A percentile compares a stretch with the other conserved stretches of the same genome.
Evolutionary conservation across 1,284 basidiomycete species (phyloP).

Genomic region (Rugosomyces carneus): DNA sequence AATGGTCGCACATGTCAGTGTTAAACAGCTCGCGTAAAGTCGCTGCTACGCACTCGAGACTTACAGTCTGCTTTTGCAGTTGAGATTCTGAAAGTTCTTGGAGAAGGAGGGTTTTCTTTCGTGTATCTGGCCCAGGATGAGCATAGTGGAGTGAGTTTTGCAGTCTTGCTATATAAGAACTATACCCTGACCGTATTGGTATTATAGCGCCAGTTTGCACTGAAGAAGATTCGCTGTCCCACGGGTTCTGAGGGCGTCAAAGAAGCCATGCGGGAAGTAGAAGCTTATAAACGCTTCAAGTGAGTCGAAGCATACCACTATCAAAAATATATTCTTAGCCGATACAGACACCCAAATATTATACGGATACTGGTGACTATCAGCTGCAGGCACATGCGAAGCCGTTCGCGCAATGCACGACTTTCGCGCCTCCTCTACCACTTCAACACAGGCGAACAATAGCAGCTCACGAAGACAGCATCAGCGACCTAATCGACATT

Average conservation of each 20-base stretch:
- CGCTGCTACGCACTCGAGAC: not conserved
- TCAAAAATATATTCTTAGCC: not conserved
- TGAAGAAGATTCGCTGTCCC: constrained; percentile 91
- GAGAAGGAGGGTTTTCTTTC: constrained; percentile 94
- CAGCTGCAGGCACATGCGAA: constrained; percentile 70
- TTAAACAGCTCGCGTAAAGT: not conserved
- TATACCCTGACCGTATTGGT: constrained; percentile 5
- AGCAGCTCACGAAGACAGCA: constrained; percentile 18
- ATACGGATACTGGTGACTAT: constrained; percentile 70
- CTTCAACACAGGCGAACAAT: constrained; percentile 25
- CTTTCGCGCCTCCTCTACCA: constrained; percentile 48
- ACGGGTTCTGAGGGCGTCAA: constrained; percentile 77
- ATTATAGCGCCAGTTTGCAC: constrained; percentile 74
- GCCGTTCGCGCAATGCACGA: constrained; percentile 93
- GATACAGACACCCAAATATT: constrained; percentile 75
- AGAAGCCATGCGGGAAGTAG: constrained; percentile 85
- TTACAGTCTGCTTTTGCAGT: constrained; percentile 40
- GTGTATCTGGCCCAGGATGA: constrained; percentile 91
- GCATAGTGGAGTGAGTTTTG: constrained; percentile 60
- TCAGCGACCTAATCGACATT: constrained; percentile 25
- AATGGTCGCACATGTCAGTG: constrained; percentile 83
- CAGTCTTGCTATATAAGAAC: not conserved
- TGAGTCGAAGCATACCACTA: constrained; percentile 33
- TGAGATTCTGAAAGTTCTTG: constrained; percentile 84
- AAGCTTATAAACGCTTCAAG: constrained; percentile 88